Conservation (phyloP, 352 stramenopile genomes). For the Phytopythium chamaehyphon region DNA sequence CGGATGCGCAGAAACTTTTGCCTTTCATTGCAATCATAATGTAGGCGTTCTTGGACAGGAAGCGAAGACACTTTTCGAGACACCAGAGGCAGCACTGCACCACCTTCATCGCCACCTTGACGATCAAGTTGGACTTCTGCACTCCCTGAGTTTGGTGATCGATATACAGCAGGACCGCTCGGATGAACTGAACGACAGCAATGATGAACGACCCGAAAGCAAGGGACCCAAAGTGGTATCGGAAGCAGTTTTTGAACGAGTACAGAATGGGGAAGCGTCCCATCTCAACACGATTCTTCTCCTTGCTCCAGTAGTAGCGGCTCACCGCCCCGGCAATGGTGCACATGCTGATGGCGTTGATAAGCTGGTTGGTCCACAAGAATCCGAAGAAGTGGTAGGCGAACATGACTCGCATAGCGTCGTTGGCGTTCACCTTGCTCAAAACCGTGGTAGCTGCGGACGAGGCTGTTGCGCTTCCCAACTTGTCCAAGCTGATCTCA, state of each 20-base stretch:
- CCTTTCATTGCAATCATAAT: constrained; percentile 86
- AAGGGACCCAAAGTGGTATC: constrained; percentile 95
- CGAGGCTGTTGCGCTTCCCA: constrained; percentile 14
- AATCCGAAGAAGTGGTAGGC: constrained; percentile 92
- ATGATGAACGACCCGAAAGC: constrained; percentile 96
- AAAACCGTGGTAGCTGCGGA: constrained; percentile 21
- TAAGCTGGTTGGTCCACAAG: constrained; percentile 96
- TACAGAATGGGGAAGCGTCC: constrained; percentile 54
- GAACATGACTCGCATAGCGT: constrained; percentile 66
- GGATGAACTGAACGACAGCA: constrained; percentile 94
- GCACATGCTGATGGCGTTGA: constrained; percentile 95
- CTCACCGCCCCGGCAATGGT: constrained; percentile 90
- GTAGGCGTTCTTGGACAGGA: constrained; percentile 97
- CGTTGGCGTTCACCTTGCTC: constrained; percentile 39
- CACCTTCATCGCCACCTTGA: constrained; percentile 83
- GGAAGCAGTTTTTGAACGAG: constrained; percentile 75
- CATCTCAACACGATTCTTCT: constrained; percentile 62
- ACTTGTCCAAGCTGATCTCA: constrained; percentile 33
- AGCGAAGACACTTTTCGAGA: constrained; percentile 93
- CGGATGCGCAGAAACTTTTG: constrained; percentile 73
- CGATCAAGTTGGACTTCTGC: constrained; percentile 64
- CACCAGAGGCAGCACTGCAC: constrained; percentile 95
- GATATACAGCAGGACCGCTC: constrained; percentile 89
- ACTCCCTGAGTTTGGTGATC: constrained; percentile 90
- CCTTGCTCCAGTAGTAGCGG: constrained; percentile 92